A percentile compares a stretch with the other conserved stretches of the same genome.
Conservation (phyloP, 805 yeast species). For the Suhomyces faveliae region DNA sequence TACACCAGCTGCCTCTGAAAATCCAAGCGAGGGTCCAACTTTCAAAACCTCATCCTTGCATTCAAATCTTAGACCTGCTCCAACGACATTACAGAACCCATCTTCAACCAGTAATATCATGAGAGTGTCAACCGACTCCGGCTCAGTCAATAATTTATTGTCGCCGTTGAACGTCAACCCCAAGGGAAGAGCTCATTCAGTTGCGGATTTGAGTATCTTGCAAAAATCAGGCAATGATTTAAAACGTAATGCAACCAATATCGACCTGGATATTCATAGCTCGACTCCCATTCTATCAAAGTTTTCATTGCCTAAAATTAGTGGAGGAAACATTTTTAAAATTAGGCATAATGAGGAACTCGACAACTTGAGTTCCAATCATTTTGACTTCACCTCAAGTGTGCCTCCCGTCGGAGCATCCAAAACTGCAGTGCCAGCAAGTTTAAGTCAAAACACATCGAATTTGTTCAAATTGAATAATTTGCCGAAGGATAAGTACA, state of each 20-base stretch:
- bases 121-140: no score
- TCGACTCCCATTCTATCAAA: constrained; percentile 46
- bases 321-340: constrained; percentile 31
- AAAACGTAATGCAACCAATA: constrained; percentile 8
- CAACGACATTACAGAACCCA: constrained; percentile 5
- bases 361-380: constrained; percentile 8
- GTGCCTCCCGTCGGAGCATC: constrained; percentile 6
- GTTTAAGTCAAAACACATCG: constrained; percentile 12
- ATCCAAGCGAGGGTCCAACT: constrained; percentile 2
- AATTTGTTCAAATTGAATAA: constrained; percentile 22
- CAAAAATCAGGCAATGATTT: constrained; percentile 13
- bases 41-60: neutral
- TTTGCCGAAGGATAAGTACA: constrained; percentile 33
- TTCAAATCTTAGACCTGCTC: constrained; percentile 1
- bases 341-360: constrained; percentile 56
- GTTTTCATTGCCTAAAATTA: constrained; percentile 50
- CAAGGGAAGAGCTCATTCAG: constrained; percentile 16
- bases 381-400: constrained; percentile 12
- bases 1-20: constrained; percentile 1
- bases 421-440: constrained; percentile 6
- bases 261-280: constrained; percentile 14
- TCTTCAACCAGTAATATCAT: constrained; percentile 2
- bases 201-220: constrained; percentile 14
- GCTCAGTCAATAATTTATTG: constrained; percentile 8
- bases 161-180: constrained; percentile 10